Evolutionary conservation across 495 filamentous ascomycete genomes (phyloP).

Genomic region (Lindgomyces ingoldianus): DNA sequence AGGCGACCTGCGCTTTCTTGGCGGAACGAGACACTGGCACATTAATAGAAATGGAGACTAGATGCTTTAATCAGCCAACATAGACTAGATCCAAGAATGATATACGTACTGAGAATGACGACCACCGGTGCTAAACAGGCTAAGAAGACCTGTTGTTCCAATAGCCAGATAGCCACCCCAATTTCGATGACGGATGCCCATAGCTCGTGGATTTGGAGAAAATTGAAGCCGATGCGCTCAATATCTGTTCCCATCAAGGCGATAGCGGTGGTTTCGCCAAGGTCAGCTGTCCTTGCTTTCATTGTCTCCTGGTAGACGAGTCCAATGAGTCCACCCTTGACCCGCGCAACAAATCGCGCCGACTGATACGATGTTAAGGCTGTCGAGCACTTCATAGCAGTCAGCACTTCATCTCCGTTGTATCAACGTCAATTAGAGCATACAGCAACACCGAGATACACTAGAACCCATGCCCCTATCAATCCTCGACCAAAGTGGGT

Average conservation of each 20-base stretch:
- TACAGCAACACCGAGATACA: too few relatives aligned
- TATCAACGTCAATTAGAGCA: too few relatives aligned
- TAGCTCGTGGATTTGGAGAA: neutral
- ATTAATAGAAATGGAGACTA: neutral
- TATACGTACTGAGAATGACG: neutral
- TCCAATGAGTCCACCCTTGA: neutral
- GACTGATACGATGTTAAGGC: neutral
- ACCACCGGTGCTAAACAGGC: neutral
- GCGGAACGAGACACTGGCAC: neutral
- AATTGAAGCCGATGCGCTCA: neutral
- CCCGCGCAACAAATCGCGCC: neutral
- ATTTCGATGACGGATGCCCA: conserved; percentile 1
- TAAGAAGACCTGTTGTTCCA: neutral
- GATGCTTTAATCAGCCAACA: too few relatives aligned
- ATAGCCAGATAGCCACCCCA: neutral
- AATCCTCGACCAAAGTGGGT: neutral
- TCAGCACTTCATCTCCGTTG: too few relatives aligned
- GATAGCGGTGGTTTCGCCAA: neutral
- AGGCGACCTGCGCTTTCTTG: neutral
- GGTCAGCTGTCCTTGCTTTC: neutral
- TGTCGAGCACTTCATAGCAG: too few relatives aligned
- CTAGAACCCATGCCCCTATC: neutral
- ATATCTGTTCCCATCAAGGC: conserved; percentile 6
- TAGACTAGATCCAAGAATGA: too few relatives aligned
- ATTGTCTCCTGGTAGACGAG: neutral